phyloP scores from a whole-genome alignment of 176 grass and related monocot species.

The Triticum turgidum region DNA sequence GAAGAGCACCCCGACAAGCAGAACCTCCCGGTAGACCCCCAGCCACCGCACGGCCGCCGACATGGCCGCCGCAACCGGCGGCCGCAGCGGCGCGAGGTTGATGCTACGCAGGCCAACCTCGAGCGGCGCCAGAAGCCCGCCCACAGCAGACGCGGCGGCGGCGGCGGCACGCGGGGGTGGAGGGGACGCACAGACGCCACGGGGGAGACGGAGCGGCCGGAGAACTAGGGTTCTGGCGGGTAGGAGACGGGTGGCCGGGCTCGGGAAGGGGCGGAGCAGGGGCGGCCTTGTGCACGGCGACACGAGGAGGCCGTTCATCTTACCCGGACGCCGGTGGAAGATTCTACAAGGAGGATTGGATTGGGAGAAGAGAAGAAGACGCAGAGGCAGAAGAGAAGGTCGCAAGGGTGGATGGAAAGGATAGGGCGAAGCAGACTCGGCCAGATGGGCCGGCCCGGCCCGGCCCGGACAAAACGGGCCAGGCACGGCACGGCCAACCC shows the following conservation, averaged over 20 bases:
- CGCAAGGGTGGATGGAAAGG: too few relatives aligned
- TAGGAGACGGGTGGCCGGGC: conserved; percentile 6
- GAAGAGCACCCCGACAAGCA: conserved; percentile 82
- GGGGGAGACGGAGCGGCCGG: conserved; percentile 13
- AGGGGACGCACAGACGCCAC: conserved; percentile 18
- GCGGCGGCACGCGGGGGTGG: conserved; percentile 30
- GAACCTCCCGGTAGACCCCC: conserved; percentile 82
- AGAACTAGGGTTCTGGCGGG: conserved; percentile 36
- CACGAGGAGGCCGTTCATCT: conserved; percentile 42
- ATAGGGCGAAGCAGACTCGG: too few relatives aligned
- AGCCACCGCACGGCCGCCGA: conserved; percentile 84
- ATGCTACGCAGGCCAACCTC: conserved; percentile 47
- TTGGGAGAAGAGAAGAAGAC: neutral
- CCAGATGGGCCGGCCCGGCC: too few relatives aligned
- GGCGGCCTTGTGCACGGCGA: conserved; percentile 35
- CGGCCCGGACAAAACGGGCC: too few relatives aligned
- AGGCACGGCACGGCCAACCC: too few relatives aligned
- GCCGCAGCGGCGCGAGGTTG: conserved; percentile 60
- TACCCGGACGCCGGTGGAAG: neutral
- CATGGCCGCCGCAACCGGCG: conserved; percentile 72
- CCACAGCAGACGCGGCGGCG: conserved; percentile 33
- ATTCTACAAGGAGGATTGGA: conserved; percentile 27
- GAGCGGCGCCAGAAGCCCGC: conserved; percentile 53
- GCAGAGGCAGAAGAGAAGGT: too few relatives aligned
- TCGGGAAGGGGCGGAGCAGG: neutral